These are phyloP conservation scores for Rhizopus arrhizus DNA, from an alignment of 371 early-diverging fungal species.

Conservation along the genomic window DNA sequence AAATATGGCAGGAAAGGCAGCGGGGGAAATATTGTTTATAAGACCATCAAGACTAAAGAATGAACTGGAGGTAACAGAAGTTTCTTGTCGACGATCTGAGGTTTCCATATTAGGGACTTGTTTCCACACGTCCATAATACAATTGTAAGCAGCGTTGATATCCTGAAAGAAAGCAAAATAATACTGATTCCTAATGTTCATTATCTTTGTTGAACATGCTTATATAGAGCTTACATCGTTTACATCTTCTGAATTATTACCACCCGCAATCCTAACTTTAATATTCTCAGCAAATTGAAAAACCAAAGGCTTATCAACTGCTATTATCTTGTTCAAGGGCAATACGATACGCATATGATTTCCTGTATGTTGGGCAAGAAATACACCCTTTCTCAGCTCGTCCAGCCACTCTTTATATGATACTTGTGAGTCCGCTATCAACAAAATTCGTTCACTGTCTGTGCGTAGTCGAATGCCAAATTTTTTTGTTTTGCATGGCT, in stretches of 20 bases:
- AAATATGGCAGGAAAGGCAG: slow-evolving; percentile 26
- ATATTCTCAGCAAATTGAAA: slow-evolving; percentile 62
- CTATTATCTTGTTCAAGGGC: slow-evolving; percentile 53
- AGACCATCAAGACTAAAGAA: slow-evolving; percentile 23
- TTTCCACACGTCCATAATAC: slow-evolving; percentile 15
- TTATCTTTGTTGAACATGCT: slow-evolving; percentile 43
- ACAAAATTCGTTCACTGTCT: slow-evolving; percentile 32
- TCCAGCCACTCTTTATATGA: slow-evolving; percentile 61
- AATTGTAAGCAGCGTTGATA: slow-evolving; percentile 18
- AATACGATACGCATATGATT: slow-evolving; percentile 65
- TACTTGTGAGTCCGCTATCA: slow-evolving; percentile 56
- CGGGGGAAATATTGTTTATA: slow-evolving; percentile 24
- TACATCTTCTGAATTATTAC: slow-evolving; percentile 57
- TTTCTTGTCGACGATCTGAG: background rate
- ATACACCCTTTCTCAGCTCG: slow-evolving; percentile 60
- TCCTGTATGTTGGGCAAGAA: slow-evolving; percentile 62
- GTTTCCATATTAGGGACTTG: background rate
- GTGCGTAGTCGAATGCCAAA: slow-evolving; percentile 62
- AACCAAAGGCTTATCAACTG: slow-evolving; percentile 54
- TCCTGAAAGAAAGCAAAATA: slow-evolving; percentile 67
- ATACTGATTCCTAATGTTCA: slow-evolving; percentile 40
- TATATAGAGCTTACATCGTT: slow-evolving; percentile 2
- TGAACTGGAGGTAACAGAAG: background rate
- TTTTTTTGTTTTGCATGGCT: slow-evolving; percentile 41
- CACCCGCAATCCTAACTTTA: slow-evolving; percentile 53